phyloP scores from a whole-genome alignment of 345 rosid genomes.

The Abelmoschus esculentus region DNA sequence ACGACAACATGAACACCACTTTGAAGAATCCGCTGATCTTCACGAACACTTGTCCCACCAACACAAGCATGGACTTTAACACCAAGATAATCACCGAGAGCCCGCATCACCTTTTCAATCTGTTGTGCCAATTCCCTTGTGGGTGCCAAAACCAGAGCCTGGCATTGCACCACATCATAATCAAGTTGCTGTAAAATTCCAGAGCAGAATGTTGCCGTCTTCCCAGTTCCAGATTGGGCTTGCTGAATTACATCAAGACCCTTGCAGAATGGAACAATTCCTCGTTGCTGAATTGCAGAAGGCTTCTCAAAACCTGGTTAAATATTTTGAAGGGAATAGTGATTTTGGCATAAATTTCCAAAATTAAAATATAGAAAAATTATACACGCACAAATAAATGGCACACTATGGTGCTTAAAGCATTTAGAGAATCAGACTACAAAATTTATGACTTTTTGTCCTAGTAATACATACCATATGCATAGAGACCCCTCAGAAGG shows the following conservation, averaged over 20 bases:
- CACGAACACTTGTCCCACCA: too few species aligned
- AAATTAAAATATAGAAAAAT: neutral
- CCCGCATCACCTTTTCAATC: conserved; percentile 93
- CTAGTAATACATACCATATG: conserved; percentile 52
- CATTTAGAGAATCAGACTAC: neutral
- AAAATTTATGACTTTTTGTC: neutral
- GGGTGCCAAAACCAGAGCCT: conserved; percentile 45
- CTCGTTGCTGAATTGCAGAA: too few species aligned
- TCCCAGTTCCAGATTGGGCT: conserved; percentile 92
- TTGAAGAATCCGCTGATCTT: too few species aligned
- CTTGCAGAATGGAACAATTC: too few species aligned
- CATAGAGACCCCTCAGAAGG: conserved; percentile 35
- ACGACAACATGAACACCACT: too few species aligned
- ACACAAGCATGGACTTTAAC: conserved; percentile 41
- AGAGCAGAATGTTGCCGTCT: conserved; percentile 90
- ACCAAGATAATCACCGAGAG: conserved; percentile 81
- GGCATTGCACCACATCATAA: too few species aligned
- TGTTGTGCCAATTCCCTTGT: conserved; percentile 90
- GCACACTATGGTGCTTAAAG: neutral
- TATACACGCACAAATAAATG: neutral
- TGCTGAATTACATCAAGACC: conserved; percentile 39
- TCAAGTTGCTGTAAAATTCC: conserved; percentile 8
- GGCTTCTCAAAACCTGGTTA: too few species aligned
- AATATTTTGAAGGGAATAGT: neutral
- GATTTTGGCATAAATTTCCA: neutral